phyloP scores from a whole-genome alignment of 2,329 filamentous ascomycete species.

The Aspergillus arachidicola region DNA sequence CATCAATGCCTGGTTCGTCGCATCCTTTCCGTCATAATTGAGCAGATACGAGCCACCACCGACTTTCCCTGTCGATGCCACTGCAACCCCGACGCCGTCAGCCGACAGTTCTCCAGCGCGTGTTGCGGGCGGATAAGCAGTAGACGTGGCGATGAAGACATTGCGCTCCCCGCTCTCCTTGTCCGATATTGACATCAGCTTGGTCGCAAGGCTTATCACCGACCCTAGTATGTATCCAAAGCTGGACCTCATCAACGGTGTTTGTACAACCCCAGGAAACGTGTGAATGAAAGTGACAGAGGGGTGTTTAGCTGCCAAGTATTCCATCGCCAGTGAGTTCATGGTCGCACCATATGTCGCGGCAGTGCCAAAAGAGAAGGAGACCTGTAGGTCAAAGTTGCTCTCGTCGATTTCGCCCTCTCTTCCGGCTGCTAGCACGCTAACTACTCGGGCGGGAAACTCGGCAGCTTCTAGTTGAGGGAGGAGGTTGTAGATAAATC shows the following conservation, averaged over 20 bases:
- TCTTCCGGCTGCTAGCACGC: neutral
- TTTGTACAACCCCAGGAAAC: neutral
- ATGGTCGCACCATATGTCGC: neutral
- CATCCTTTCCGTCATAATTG: neutral
- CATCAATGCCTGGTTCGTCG: neutral
- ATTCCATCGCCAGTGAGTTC: neutral
- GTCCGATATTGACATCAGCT: neutral
- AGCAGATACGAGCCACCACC: neutral
- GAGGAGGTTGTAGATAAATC: slow-evolving; percentile 37
- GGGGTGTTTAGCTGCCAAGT: neutral
- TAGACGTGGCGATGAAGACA: neutral
- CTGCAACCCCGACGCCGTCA: neutral
- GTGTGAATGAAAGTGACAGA: neutral
- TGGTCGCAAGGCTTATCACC: neutral
- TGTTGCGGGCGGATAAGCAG: neutral
- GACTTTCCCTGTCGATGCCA: neutral
- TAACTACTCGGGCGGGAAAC: neutral
- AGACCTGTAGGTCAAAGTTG: neutral
- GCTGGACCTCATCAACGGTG: neutral
- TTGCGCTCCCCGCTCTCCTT: neutral
- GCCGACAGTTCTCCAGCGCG: neutral
- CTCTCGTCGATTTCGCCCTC: neutral
- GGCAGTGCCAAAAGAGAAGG: neutral
- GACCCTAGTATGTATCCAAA: neutral
- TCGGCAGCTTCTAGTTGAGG: slow-evolving; percentile 20